These are phyloP conservation scores for Malbranchea zuffiana DNA, from an alignment of 2,329 filamentous ascomycete genomes.

Conservation along the genomic window DNA sequence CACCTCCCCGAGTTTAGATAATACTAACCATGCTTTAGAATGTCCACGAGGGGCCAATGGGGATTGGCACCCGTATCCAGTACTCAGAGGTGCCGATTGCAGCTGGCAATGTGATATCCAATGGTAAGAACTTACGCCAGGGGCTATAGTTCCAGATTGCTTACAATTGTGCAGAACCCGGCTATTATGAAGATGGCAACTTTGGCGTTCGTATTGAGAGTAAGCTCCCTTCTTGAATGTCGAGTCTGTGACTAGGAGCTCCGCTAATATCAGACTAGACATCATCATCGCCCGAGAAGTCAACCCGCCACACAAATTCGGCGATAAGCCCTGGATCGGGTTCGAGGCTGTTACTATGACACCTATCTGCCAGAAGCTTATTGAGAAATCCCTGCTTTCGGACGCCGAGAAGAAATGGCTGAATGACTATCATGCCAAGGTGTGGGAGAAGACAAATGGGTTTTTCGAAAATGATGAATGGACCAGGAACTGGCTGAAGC, in stretches of 20 bases:
- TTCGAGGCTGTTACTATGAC: constrained; percentile 98
- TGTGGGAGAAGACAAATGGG: constrained; percentile 67
- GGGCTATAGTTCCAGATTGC: too few species aligned
- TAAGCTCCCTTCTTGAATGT: constrained; percentile 20
- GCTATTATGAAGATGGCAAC: constrained; percentile 90
- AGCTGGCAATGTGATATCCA: constrained; percentile 88
- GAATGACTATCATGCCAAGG: constrained; percentile 71
- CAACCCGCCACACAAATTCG: constrained; percentile 78
- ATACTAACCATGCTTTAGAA: constrained; percentile 42
- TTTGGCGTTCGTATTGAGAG: constrained; percentile 95
- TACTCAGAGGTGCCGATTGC: constrained; percentile 83
- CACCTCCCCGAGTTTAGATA: not conserved
- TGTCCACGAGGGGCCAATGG: constrained; percentile 93
- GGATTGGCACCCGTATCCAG: constrained; percentile 82
- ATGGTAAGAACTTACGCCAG: too few species aligned
- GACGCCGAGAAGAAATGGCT: constrained; percentile 70
- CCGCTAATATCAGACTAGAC: constrained; percentile 36
- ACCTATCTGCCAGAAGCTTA: constrained; percentile 81
- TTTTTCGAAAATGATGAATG: constrained; percentile 64
- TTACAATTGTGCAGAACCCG: constrained; percentile 52
- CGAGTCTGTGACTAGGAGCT: not conserved
- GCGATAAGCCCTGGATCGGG: constrained; percentile 84
- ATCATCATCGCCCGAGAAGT: constrained; percentile 82
- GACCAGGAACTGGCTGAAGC: constrained; percentile 68
- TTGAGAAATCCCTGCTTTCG: constrained; percentile 63